These are phyloP conservation scores for Pulveroboletus frians DNA, from an alignment of 768 basidiomycete genomes.

Conservation along the genomic window DNA sequence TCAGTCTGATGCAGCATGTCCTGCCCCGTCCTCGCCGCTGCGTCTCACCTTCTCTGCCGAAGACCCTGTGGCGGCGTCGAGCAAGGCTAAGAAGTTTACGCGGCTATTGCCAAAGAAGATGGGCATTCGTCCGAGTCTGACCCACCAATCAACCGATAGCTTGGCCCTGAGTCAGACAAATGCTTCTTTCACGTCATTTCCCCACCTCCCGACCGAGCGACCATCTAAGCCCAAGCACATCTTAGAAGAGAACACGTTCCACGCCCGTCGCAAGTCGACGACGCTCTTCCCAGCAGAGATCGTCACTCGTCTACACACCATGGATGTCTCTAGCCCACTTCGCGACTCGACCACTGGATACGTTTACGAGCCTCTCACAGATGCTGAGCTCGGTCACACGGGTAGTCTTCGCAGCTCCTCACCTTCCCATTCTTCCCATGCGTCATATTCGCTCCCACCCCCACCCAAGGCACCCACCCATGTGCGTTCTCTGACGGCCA, in stretches of 20 bases:
- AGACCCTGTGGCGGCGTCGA: conserved; percentile 13
- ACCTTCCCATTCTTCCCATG: conserved; percentile 15
- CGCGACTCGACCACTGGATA: conserved; percentile 20
- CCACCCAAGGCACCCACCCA: conserved; percentile 13
- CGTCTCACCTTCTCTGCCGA: conserved; percentile 23
- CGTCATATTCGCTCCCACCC: conserved; percentile 7
- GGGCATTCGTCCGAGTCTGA: conserved; percentile 26
- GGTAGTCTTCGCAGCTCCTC: conserved; percentile 1
- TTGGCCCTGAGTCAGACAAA: conserved; percentile 20
- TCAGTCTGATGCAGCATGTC: conserved; percentile 14
- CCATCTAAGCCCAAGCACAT: conserved; percentile 21
- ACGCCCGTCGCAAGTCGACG: conserved; percentile 33
- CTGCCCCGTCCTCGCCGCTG: conserved; percentile 27
- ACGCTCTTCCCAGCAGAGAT: conserved; percentile 30
- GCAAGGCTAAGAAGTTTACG: conserved; percentile 25
- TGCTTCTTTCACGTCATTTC: conserved; percentile 26
- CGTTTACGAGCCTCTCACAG: conserved; percentile 26
- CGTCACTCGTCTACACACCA: conserved; percentile 26
- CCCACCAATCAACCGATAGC: conserved; percentile 26
- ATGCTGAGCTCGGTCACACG: conserved; percentile 25
- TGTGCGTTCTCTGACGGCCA: conserved; percentile 19
- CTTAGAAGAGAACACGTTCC: conserved; percentile 32
- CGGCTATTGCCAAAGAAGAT: conserved; percentile 31
- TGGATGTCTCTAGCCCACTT: conserved; percentile 27
- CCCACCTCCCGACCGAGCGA: conserved; percentile 20